Percentiles rank a stretch among this genome's conserved stretches.
Evolutionary conservation across 1,139 yeast genomes (phyloP).

Genomic region (Pichia inconspicua): DNA sequence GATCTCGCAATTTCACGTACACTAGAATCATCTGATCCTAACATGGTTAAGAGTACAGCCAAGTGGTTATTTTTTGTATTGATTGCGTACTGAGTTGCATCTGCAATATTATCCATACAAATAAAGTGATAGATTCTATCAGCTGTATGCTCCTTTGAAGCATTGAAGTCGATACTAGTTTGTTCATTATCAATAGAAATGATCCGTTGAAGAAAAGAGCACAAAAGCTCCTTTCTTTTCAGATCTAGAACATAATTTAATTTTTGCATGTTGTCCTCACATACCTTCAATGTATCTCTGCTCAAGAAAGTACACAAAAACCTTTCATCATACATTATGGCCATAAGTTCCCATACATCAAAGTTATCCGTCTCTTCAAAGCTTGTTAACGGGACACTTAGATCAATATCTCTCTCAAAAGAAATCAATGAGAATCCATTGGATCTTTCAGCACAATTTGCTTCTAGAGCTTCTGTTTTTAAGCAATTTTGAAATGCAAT

Average conservation of each 20-base stretch:
- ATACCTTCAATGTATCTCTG: slow-evolving; percentile 26
- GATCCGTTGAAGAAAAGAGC: slow-evolving; percentile 52
- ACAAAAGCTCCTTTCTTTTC: slow-evolving; percentile 39
- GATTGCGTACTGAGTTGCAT: slow-evolving; percentile 57
- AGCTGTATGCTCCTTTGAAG: slow-evolving; percentile 27
- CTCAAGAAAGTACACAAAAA: slow-evolving; percentile 17
- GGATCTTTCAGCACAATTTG: slow-evolving; percentile 3
- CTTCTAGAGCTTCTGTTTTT: slow-evolving; percentile 11
- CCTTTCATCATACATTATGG: slow-evolving; percentile 49
- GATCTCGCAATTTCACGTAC: slow-evolving; percentile 47
- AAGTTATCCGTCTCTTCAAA: slow-evolving; percentile 23
- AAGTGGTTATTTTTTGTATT: slow-evolving; percentile 57
- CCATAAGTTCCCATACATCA: slow-evolving; percentile 43
- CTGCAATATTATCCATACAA: slow-evolving; percentile 48
- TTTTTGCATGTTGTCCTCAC: slow-evolving; percentile 25
- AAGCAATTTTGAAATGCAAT: slow-evolving; percentile 10
- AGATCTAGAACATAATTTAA: slow-evolving; percentile 25
- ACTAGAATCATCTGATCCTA: slow-evolving; percentile 60
- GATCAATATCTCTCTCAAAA: slow-evolving; percentile 22
- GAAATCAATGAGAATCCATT: slow-evolving; percentile 30
- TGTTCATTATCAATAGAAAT: slow-evolving; percentile 39
- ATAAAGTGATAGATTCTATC: slow-evolving; percentile 48
- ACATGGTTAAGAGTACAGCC: slow-evolving; percentile 58
- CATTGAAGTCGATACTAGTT: slow-evolving; percentile 15
- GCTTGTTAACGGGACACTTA: slow-evolving; percentile 25